These are phyloP conservation scores for Boletus vermiculosoides DNA, from an alignment of 768 basidiomycete species.

Conservation along the genomic window DNA sequence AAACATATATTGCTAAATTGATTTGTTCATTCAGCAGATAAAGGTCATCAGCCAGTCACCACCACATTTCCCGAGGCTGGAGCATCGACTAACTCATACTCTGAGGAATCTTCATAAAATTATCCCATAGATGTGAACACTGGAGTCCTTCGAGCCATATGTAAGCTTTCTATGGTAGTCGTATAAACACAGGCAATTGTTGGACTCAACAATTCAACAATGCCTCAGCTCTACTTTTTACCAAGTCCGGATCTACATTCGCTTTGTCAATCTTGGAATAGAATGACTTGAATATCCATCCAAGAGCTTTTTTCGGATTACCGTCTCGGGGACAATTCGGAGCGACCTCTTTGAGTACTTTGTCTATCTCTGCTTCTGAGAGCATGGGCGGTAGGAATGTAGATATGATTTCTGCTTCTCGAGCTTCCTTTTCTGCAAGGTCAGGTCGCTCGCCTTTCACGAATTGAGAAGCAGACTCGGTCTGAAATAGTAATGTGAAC, in stretches of 20 bases:
- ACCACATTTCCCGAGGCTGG: neutral
- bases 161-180: slow-evolving; percentile 1
- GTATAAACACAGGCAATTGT: neutral
- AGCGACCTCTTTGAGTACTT: slow-evolving; percentile 44
- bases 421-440: slow-evolving; percentile 59
- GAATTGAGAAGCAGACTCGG: slow-evolving; percentile 59
- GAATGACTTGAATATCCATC: slow-evolving; percentile 60
- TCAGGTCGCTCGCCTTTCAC: slow-evolving; percentile 57
- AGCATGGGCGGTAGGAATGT: slow-evolving; percentile 60
- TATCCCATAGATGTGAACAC: neutral
- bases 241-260: slow-evolving; percentile 53
- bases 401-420: slow-evolving; percentile 55
- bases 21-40: neutral
- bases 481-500: slow-evolving; percentile 37
- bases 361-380: slow-evolving; percentile 54
- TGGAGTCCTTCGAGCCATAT: neutral
- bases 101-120: slow-evolving; percentile 3
- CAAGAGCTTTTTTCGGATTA: slow-evolving; percentile 33
- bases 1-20: neutral
- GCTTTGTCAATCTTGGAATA: slow-evolving; percentile 61
- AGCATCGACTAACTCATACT: neutral
- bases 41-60: neutral
- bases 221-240: slow-evolving; percentile 50
- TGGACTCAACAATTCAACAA: slow-evolving; percentile 29
- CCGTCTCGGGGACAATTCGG: slow-evolving; percentile 18